Conservation (phyloP, 345 rosid genomes). For the Microthlaspi erraticum region DNA sequence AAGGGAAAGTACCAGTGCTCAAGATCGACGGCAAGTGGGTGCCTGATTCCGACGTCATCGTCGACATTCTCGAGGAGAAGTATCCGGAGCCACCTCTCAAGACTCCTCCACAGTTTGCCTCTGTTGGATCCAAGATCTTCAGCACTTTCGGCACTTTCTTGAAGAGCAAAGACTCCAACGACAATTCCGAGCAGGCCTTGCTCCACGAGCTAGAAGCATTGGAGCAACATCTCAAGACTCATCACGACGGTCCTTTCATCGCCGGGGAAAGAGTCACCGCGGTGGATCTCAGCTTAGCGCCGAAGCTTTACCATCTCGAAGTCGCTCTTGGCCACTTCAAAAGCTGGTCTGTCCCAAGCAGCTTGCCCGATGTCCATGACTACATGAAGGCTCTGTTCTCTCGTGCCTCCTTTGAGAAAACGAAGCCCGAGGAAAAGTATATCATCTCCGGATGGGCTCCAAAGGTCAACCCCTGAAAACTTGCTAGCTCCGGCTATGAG, state of each 20-base stretch:
- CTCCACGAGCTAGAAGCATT: slow-evolving; percentile 75
- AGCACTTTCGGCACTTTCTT: slow-evolving; percentile 61
- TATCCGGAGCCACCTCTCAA: slow-evolving; percentile 75
- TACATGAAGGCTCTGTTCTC: slow-evolving; percentile 65
- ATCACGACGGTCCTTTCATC: slow-evolving; percentile 75
- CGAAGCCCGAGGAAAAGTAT: slow-evolving; percentile 60
- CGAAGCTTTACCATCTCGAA: slow-evolving; percentile 90
- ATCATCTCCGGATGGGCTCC: slow-evolving; percentile 86
- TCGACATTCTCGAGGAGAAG: slow-evolving; percentile 78
- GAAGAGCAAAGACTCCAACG: slow-evolving; percentile 87
- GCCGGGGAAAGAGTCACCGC: slow-evolving; percentile 82
- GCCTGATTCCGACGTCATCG: slow-evolving; percentile 84
- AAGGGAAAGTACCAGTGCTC: slow-evolving; percentile 80
- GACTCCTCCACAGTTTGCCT: slow-evolving; percentile 66
- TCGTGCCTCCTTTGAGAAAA: slow-evolving; percentile 72
- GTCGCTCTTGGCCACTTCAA: slow-evolving; percentile 85
- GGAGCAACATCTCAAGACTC: slow-evolving; percentile 79
- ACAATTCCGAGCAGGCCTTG: slow-evolving; percentile 79
- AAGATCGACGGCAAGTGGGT: slow-evolving; percentile 87
- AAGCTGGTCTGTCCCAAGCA: slow-evolving; percentile 78
- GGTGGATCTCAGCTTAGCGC: slow-evolving; percentile 82
- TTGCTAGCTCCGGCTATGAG: not conserved
- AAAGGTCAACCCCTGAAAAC: slow-evolving; percentile 74
- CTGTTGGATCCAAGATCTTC: slow-evolving; percentile 80
- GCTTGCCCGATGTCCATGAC: slow-evolving; percentile 59